Evolutionary conservation across 139 green algal genomes (phyloP), one percentile per base, ranked within the genome.

Genomic region (Tetradesmus obliquus): DNA sequence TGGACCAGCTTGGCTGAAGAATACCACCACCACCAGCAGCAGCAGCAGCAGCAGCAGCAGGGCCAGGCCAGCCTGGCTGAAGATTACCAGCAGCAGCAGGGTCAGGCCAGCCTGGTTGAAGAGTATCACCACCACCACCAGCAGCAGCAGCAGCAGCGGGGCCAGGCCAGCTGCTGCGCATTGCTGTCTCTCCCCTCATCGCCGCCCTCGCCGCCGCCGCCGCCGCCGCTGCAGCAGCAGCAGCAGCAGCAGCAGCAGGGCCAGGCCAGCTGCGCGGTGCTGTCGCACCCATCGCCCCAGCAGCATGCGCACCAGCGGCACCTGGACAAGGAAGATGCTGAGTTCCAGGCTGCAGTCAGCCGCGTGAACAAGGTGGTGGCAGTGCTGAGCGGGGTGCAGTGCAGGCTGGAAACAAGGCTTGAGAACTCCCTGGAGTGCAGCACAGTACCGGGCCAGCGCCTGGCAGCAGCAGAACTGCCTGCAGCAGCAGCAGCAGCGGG

Each of bases 181-280:
- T 32, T 84, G 79, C 82, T 71, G 82, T 24, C 54, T 45, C n/a
- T n/a, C n/a, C 5, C 66, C 66, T 76, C 66, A 76, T 76, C 66
- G n/a, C 66, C 66, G 32, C 32, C n/a, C n/a, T n/a, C n/a, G n/a
- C n/a, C n/a, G n/a, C n/a, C n/a, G n/a, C n/a, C n/a, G n/a, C n/a
- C n/a, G n/a, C n/a, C n/a, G n/a, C n/a, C n/a, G n/a, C n/a, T n/a
- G 24, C 79, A 60, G n/a, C 24, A 5, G 81, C 13, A 32, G 10
- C 84, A 88, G 84, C 84, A 80, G 84, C 84, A 80, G 84, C 57
- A 87, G 53, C 53, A 69, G 13, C 82, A 86, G 32, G 7, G n/a
- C 3, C 22, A 32, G 19, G 80, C 24, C 53, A 66, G 80, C 80
- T 5, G 2, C 2, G 4, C 15, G 9, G 51, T 86, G 19, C 53